Percentiles rank a stretch among this genome's conserved stretches.
These are phyloP conservation scores for Polygonum aviculare DNA, from an alignment of 148 eudicot genomes.

Conservation along the genomic window DNA sequence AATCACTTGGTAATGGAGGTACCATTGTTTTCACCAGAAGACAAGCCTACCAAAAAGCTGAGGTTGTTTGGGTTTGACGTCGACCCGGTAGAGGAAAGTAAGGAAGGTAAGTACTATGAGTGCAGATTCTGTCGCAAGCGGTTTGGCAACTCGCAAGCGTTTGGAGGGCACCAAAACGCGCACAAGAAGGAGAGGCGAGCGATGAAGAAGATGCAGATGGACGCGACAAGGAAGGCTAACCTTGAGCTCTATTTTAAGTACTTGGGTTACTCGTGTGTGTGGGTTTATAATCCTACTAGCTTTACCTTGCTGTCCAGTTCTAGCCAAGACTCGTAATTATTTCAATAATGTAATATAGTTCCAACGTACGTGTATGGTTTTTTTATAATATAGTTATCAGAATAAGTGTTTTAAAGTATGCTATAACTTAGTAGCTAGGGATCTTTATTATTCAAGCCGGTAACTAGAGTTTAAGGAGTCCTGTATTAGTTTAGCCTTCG, in stretches of 20 bases:
- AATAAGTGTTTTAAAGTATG: too few relatives aligned
- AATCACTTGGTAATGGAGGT: background rate
- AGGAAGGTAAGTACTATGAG: background rate
- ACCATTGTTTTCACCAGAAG: background rate
- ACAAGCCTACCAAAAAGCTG: constrained; percentile 4
- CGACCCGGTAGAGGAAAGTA: background rate
- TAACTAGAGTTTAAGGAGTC: too few relatives aligned
- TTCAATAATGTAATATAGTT: background rate
- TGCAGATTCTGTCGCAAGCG: background rate
- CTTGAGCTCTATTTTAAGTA: background rate
- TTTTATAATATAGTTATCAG: background rate
- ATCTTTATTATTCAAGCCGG: too few relatives aligned
- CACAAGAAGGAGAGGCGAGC: constrained; percentile 6
- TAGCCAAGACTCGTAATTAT: background rate
- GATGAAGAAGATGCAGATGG: constrained; percentile 10
- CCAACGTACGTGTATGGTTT: background rate
- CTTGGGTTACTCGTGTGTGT: constrained; percentile 2
- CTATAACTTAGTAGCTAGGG: too few relatives aligned
- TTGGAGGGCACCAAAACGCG: constrained; percentile 6
- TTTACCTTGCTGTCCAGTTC: constrained; percentile 2
- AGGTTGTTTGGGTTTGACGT: constrained; percentile 7
- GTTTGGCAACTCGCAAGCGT: constrained; percentile 6
- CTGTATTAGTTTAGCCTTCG: too few relatives aligned
- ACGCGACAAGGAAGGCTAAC: background rate
- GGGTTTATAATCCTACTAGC: background rate